Evolutionary conservation across 179 eudicot species (phyloP).

Genomic region (Carnegiea gigantea): DNA sequence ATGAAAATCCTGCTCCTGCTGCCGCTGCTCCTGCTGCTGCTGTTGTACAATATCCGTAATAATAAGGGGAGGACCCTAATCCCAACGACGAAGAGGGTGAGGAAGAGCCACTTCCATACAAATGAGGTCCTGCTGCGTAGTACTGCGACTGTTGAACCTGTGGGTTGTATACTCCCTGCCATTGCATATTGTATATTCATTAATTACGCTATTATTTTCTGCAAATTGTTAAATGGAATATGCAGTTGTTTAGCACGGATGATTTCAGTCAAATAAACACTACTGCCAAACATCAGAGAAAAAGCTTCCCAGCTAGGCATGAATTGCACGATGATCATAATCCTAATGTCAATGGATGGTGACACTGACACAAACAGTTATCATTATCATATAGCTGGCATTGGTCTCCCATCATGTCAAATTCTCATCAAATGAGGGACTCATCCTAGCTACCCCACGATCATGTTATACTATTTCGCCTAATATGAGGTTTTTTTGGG

Average conservation of each 20-base stretch:
- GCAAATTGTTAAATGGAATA: background rate
- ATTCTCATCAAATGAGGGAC: background rate
- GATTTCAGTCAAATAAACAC: too few species aligned
- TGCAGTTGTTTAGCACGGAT: background rate
- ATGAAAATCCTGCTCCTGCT: conserved; percentile 18
- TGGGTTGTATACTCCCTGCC: conserved; percentile 40
- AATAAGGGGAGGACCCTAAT: conserved; percentile 15
- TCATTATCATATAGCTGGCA: too few species aligned
- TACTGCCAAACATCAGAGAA: too few species aligned
- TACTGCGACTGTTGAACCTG: conserved; percentile 37
- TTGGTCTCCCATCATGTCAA: background rate
- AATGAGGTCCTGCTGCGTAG: conserved; percentile 26
- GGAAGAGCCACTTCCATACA: conserved; percentile 33
- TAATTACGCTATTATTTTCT: background rate
- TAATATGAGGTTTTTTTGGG: background rate
- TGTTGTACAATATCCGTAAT: conserved; percentile 25
- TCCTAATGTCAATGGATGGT: too few species aligned
- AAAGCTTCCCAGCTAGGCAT: too few species aligned
- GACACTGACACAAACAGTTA: too few species aligned
- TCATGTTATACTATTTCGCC: background rate
- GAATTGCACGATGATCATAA: too few species aligned
- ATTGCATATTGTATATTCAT: background rate
- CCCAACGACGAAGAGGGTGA: conserved; percentile 12
- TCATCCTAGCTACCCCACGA: background rate
- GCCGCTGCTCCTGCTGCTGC: background rate